Base-by-base conservation (phyloP, 176 grass and related monocot genomes). In the Thalia dealbata region DNA sequence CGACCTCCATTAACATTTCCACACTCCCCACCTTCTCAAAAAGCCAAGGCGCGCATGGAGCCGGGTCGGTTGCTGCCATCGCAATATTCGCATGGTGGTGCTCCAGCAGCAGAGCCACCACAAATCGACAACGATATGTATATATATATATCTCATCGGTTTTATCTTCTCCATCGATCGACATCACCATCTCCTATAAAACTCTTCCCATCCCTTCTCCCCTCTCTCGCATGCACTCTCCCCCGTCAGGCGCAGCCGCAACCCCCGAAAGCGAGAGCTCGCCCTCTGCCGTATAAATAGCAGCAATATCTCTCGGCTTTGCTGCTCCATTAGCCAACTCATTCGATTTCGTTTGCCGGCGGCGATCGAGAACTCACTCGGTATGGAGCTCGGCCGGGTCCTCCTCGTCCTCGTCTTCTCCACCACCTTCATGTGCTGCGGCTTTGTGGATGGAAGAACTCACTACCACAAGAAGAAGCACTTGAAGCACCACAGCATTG, bases 311-410 rank as follows among this genome's bases (percentile, higher is more conserved):
- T 44, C 19, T n/a, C 19, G 8, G 32, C 4, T 38, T 2, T 19
- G 21, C 19, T 23, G 66, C 23, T 44, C 21, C 21, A 69, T n/a
- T n/a, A n/a, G 16, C 10, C 43, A 23, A 48, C 0, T 4, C 44
- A 10, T 54, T 29, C 28, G 24, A 25, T 69, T 54, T 29, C 28
- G 24, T 42, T 69, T 32, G 50, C 25, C 64, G 15, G 7, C 28
- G 75, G n/a, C n/a, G n/a, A n/a, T n/a, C n/a, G n/a, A n/a, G n/a
- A n/a, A n/a, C n/a, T n/a, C n/a, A n/a, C n/a, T 26, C 29, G 1
- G 15, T 78, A 91, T 91, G 85, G 85, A 78, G 62, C 26, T 75
- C 55, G 10, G 61, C 15, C 75, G 80, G 85, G 72, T 69, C 52
- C 6, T 71, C 52, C 38, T 71, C 13, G 15, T 65, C 52, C 82